Evolutionary conservation across 768 basidiomycete species (phyloP).

Genomic region (Ephemerocybe angulata): DNA sequence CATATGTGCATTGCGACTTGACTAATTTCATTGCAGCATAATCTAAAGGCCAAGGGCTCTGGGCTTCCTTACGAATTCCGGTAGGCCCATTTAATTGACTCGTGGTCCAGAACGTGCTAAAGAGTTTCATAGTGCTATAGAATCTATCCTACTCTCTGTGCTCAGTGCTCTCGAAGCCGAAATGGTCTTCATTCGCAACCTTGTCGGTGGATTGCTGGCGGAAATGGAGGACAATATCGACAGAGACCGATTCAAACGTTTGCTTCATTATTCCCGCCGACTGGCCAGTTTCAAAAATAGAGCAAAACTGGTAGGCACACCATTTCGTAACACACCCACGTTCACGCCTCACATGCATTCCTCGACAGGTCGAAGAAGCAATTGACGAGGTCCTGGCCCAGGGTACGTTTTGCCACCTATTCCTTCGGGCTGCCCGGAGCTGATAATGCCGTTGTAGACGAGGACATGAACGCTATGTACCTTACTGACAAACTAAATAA

Average conservation of each 20-base stretch:
- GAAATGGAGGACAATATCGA: constrained; percentile 96
- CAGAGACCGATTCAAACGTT: constrained; percentile 86
- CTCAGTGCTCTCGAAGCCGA: constrained; percentile 92
- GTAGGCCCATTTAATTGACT: constrained; percentile 46
- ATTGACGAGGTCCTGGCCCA: constrained; percentile 89
- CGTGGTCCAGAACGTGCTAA: background rate
- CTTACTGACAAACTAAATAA: constrained; percentile 79
- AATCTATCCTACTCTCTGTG: constrained; percentile 89
- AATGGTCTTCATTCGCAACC: constrained; percentile 89
- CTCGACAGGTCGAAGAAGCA: constrained; percentile 74
- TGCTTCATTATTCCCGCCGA: constrained; percentile 89
- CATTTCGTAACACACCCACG: too few species aligned
- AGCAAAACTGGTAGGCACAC: constrained; percentile 64
- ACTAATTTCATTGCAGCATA: constrained; percentile 51
- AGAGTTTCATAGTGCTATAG: constrained; percentile 63
- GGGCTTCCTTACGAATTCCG: constrained; percentile 86
- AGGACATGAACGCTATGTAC: constrained; percentile 94
- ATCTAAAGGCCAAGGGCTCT: constrained; percentile 67
- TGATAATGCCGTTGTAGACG: constrained; percentile 51
- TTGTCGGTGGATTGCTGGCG: constrained; percentile 84
- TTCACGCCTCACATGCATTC: constrained; percentile 9
- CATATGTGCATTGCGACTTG: constrained; percentile 1
- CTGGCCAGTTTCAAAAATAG: constrained; percentile 88
- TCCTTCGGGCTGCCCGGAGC: constrained; percentile 4
- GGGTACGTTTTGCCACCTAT: constrained; percentile 49